These are phyloP conservation scores for Trichoderma breve DNA, from an alignment of 2,329 filamentous ascomycete genomes.

Conservation along the genomic window DNA sequence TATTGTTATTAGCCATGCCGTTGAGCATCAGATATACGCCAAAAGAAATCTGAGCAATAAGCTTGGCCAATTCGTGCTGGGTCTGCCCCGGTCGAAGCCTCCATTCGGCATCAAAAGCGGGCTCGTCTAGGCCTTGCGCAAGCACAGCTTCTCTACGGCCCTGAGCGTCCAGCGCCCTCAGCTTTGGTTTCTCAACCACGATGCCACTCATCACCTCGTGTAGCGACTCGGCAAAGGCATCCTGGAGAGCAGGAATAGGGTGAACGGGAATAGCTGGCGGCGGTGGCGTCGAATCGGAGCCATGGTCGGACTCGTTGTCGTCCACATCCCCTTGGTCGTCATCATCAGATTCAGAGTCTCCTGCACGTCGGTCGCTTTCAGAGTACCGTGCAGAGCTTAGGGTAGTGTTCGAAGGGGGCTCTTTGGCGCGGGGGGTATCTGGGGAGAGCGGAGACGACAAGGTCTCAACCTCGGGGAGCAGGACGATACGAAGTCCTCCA, in stretches of 20 bases:
- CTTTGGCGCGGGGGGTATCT: background rate
- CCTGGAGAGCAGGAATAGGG: constrained; percentile 74
- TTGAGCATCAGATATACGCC: constrained; percentile 85
- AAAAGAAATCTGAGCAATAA: constrained; percentile 89
- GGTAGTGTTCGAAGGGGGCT: background rate
- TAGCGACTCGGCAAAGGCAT: constrained; percentile 79
- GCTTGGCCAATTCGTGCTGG: constrained; percentile 85
- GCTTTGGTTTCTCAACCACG: constrained; percentile 48
- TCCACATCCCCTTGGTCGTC: constrained; percentile 14
- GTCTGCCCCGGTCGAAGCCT: constrained; percentile 70
- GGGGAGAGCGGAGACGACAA: constrained; percentile 5
- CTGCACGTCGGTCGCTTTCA: background rate
- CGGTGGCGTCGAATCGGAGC: constrained; percentile 22
- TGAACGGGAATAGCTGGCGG: constrained; percentile 45
- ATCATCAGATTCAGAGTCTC: constrained; percentile 9
- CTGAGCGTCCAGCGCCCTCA: constrained; percentile 55
- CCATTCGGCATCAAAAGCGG: constrained; percentile 73
- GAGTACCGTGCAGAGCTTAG: constrained; percentile 18
- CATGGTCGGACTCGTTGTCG: constrained; percentile 16
- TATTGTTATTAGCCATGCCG: constrained; percentile 81
- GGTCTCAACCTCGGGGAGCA: constrained; percentile 26
- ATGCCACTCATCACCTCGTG: constrained; percentile 62
- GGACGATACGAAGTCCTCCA: constrained; percentile 32
- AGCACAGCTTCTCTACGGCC: constrained; percentile 65
- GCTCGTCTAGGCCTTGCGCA: constrained; percentile 65